Evolutionary conservation across 192 early-diverging fungal genomes (phyloP).

Genomic region (Umbelopsis ramanniana): DNA sequence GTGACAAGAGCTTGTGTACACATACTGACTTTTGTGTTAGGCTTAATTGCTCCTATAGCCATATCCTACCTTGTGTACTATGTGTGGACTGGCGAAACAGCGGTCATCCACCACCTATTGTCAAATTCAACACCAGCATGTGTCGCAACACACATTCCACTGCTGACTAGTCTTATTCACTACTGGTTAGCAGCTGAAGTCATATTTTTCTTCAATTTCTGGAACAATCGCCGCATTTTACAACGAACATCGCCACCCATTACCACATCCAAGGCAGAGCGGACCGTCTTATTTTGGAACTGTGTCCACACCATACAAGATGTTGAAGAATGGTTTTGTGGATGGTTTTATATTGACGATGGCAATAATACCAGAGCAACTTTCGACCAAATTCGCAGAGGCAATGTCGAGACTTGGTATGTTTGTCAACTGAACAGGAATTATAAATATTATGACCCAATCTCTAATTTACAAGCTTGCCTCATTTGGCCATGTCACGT

Average conservation of each 20-base stretch:
- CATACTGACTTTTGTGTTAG: slow-evolving; percentile 1
- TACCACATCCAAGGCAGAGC: slow-evolving; percentile 15
- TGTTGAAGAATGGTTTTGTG: slow-evolving; percentile 30
- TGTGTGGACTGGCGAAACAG: neutral
- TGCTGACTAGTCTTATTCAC: slow-evolving; percentile 18
- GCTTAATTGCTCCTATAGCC: slow-evolving; percentile 5
- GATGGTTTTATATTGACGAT: slow-evolving; percentile 41
- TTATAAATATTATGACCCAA: neutral
- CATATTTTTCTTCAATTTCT: slow-evolving; percentile 37
- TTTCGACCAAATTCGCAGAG: slow-evolving; percentile 34
- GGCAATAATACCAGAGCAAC: slow-evolving; percentile 23
- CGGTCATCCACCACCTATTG: neutral
- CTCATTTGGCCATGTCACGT: slow-evolving; percentile 6
- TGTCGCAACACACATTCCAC: neutral
- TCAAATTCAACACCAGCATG: neutral
- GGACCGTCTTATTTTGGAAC: slow-evolving; percentile 26
- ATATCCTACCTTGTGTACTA: neutral
- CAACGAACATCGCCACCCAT: slow-evolving; percentile 26
- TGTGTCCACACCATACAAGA: slow-evolving; percentile 35
- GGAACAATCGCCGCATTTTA: slow-evolving; percentile 22
- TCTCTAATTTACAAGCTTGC: neutral
- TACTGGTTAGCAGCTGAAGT: slow-evolving; percentile 36
- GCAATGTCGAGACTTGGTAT: slow-evolving; percentile 41
- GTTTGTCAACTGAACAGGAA: neutral
- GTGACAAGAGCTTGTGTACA: slow-evolving; percentile 9